phyloP scores from a whole-genome alignment of 306 rosid genomes.

The Potentilla sterilis region DNA sequence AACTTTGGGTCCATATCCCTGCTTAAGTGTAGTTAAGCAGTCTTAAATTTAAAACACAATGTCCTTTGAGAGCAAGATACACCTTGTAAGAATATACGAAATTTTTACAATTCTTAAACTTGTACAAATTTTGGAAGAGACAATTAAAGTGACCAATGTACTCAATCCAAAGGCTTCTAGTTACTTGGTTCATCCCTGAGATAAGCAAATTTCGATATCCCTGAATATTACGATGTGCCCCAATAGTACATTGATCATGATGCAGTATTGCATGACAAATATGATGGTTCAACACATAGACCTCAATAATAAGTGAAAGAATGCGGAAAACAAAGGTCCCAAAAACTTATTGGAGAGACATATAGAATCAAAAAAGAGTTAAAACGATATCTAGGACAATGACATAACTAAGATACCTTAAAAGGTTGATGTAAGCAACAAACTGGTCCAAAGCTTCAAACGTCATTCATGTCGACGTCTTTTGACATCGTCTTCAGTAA shows the following conservation, averaged over 20 bases:
- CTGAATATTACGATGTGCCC: slow-evolving; percentile 1
- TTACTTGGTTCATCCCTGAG: background rate
- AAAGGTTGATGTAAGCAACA: slow-evolving; percentile 7
- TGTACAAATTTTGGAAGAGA: background rate
- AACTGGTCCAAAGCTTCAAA: background rate
- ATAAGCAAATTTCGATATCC: background rate
- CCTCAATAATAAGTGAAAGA: too few species aligned
- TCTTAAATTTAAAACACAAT: background rate
- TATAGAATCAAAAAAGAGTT: background rate
- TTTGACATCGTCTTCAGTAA: slow-evolving; percentile 60
- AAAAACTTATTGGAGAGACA: background rate
- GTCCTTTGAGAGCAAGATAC: background rate
- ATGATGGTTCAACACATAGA: background rate
- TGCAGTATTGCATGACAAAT: background rate
- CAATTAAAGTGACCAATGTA: background rate
- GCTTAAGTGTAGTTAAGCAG: background rate
- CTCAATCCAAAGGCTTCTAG: background rate
- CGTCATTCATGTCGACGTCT: slow-evolving; percentile 70
- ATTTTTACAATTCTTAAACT: background rate
- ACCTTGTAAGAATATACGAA: background rate
- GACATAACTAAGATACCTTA: slow-evolving; percentile 9
- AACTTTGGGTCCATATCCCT: background rate
- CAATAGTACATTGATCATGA: background rate
- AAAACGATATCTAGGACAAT: background rate
- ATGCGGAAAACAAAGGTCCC: background rate